Percentiles rank a stretch among this genome's conserved stretches.
These are phyloP conservation scores for Ustilago lituana DNA, from an alignment of 1,284 basidiomycete genomes.

Conservation along the genomic window DNA sequence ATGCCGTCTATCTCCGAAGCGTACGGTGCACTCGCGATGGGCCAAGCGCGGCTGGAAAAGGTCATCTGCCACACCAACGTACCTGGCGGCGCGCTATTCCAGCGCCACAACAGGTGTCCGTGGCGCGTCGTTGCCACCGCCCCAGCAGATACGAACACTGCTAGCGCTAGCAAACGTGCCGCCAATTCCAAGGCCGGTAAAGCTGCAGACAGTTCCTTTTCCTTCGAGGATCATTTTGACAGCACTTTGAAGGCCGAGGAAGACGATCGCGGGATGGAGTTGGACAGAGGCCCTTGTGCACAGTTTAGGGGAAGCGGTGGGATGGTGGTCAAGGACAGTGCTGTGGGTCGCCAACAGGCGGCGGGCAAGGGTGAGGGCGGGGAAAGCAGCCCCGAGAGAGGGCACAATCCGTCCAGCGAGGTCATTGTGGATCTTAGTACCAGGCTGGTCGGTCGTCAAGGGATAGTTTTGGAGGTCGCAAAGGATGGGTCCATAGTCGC, in stretches of 20 bases:
- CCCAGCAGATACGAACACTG: neutral
- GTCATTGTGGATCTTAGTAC: constrained; percentile 44
- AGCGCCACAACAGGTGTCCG: constrained; percentile 46
- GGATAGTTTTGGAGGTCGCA: constrained; percentile 41
- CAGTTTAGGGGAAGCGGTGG: constrained; percentile 24
- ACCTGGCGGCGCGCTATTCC: constrained; percentile 44
- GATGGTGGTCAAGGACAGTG: neutral
- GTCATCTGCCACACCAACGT: constrained; percentile 50
- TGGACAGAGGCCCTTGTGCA: constrained; percentile 43
- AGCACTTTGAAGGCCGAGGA: constrained; percentile 20
- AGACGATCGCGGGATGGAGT: constrained; percentile 43
- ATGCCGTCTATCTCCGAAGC: constrained; percentile 25
- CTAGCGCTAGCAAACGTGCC: neutral
- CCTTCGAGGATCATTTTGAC: constrained; percentile 39
- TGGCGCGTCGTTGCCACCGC: constrained; percentile 20
- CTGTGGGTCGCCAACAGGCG: neutral
- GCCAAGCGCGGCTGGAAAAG: constrained; percentile 46
- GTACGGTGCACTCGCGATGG: constrained; percentile 18
- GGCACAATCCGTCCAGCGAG: constrained; percentile 17
- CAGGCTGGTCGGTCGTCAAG: constrained; percentile 27
- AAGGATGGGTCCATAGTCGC: constrained; percentile 38
- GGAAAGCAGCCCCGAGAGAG: constrained; percentile 24
- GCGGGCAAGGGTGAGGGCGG: neutral
- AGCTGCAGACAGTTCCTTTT: neutral
- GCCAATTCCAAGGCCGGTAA: constrained; percentile 12